These are phyloP conservation scores for Hygrophoropsis aurantiaca DNA, from an alignment of 768 basidiomycete species.

Conservation along the genomic window DNA sequence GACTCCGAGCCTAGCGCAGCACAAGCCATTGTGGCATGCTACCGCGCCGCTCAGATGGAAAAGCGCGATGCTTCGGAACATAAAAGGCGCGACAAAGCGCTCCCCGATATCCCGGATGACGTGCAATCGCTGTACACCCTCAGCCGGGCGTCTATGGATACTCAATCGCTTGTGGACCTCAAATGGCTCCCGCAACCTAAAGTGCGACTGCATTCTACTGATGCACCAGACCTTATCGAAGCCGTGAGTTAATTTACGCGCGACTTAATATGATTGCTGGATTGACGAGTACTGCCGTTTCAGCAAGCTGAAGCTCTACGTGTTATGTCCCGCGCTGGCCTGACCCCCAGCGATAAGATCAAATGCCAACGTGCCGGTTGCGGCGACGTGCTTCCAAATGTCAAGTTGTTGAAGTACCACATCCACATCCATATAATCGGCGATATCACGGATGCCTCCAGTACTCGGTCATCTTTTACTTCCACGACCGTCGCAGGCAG, in stretches of 20 bases:
- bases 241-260: slow-evolving; percentile 34
- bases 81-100: slow-evolving; percentile 10
- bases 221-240: slow-evolving; percentile 34
- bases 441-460: slow-evolving; percentile 19
- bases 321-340: slow-evolving; percentile 25
- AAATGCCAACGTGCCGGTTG: slow-evolving; percentile 48
- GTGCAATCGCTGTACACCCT: slow-evolving; percentile 26
- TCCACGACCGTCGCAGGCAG: background rate
- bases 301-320: slow-evolving; percentile 24
- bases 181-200: slow-evolving; percentile 32
- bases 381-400: slow-evolving; percentile 38
- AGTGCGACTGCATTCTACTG: slow-evolving; percentile 35
- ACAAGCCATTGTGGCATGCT: slow-evolving; percentile 18
- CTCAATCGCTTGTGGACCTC: slow-evolving; percentile 23
- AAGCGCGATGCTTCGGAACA: background rate
- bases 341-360: slow-evolving; percentile 31
- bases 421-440: slow-evolving; percentile 57
- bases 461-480: background rate
- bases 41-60: slow-evolving; percentile 14
- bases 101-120: slow-evolving; percentile 20
- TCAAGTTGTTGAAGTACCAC: slow-evolving; percentile 50
- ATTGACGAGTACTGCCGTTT: too few species aligned
- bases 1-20: slow-evolving; percentile 15
- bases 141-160: slow-evolving; percentile 5
- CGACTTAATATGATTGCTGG: background rate